Percentiles rank a stretch among this genome's conserved stretches.
These are phyloP conservation scores for Candida vartiovaarae DNA, from an alignment of 805 yeast genomes.

Conservation along the genomic window DNA sequence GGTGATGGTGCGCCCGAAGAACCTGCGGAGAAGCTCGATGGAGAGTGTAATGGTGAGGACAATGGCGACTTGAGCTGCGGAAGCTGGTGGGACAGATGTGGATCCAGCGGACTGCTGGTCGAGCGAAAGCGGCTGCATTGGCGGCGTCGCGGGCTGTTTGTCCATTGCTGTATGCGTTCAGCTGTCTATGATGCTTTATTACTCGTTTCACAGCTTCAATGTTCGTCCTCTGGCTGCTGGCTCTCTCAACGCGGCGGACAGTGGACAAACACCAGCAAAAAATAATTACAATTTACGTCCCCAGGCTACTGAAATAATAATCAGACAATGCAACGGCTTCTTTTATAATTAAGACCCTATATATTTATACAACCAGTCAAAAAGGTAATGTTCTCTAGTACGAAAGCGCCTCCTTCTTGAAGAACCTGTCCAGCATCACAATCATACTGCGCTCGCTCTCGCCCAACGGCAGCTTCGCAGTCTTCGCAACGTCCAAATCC, in stretches of 20 bases:
- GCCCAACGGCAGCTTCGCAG: constrained; percentile 36
- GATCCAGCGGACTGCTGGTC: not conserved
- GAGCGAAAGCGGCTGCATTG: not conserved
- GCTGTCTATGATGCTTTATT: not conserved
- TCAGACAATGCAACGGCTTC: too few species aligned
- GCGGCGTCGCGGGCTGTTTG: not conserved
- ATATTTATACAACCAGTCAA: too few species aligned
- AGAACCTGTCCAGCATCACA: constrained; percentile 5
- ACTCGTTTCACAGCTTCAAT: too few species aligned
- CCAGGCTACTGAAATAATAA: too few species aligned
- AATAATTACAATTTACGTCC: too few species aligned
- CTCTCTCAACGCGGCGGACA: too few species aligned
- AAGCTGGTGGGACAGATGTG: too few species aligned
- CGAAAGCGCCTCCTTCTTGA: constrained; percentile 7
- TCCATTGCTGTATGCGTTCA: not conserved
- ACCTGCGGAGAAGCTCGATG: not conserved
- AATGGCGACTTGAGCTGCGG: constrained; percentile 1
- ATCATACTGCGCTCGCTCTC: constrained; percentile 22
- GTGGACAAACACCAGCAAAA: too few species aligned
- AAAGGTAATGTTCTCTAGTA: not conserved
- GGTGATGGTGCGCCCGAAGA: constrained; percentile 15
- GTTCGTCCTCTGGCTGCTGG: too few species aligned
- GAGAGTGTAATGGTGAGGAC: not conserved
- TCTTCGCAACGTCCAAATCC: constrained; percentile 25
- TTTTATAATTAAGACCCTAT: too few species aligned